phyloP scores from a whole-genome alignment of 805 yeast species.

The Hanseniaspora valbyensis region DNA sequence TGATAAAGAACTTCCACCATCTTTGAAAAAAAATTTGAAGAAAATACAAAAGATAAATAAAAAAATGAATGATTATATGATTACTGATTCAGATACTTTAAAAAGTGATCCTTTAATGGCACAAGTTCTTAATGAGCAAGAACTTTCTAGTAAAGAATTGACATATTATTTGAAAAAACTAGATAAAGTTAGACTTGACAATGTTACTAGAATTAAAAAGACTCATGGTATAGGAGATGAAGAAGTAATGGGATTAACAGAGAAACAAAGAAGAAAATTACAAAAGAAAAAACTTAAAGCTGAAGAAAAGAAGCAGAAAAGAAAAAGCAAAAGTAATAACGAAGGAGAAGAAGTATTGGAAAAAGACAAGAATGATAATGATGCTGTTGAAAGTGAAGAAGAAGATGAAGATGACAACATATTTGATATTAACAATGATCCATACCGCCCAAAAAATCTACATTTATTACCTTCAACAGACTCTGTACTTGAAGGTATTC shows the following conservation, averaged over 20 bases:
- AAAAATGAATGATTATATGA: conserved; percentile 25
- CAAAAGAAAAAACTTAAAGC: conserved; percentile 21
- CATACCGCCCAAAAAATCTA: conserved; percentile 45
- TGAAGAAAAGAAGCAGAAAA: conserved; percentile 17
- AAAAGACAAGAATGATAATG: conserved; percentile 16
- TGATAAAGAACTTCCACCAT: conserved; percentile 61
- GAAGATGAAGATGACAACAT: conserved; percentile 18
- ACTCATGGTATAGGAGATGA: conserved; percentile 28
- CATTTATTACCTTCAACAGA: conserved; percentile 47
- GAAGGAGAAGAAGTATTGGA: no score
- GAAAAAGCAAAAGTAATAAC: no score
- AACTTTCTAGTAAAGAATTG: conserved; percentile 37
- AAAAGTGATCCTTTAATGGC: conserved; percentile 35
- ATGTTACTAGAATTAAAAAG: conserved; percentile 23
- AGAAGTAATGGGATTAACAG: conserved; percentile 19
- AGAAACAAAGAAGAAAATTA: conserved; percentile 19
- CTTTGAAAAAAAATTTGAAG: conserved; percentile 53
- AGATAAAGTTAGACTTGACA: conserved; percentile 25
- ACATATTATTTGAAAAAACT: conserved; percentile 29
- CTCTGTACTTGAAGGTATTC: conserved; percentile 41
- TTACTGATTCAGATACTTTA: conserved; percentile 33
- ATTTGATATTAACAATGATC: conserved; percentile 31
- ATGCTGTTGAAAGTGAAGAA: conserved; percentile 16
- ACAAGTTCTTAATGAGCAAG: conserved; percentile 36
- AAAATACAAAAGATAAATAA: conserved; percentile 36